Conservation (phyloP, 345 rosid genomes). For the Boechera retrofracta region DNA sequence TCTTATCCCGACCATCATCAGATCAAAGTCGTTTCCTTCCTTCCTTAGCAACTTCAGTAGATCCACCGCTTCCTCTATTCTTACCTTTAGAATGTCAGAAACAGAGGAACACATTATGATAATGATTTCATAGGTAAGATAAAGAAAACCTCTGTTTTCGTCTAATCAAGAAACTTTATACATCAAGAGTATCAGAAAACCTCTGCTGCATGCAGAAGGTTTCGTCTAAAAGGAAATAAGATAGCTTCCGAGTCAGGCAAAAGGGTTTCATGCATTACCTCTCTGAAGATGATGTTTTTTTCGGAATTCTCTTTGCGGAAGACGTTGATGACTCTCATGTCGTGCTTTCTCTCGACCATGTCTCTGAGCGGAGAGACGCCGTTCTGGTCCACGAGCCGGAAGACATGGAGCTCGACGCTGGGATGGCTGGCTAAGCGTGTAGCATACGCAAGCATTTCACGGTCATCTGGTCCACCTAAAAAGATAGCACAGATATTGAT, state of each 20-base stretch:
- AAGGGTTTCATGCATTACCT: slow-evolving; percentile 13
- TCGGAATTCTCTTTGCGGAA: slow-evolving; percentile 32
- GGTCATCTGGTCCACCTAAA: slow-evolving; percentile 60
- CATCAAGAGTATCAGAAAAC: not conserved
- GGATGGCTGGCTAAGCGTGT: slow-evolving; percentile 45
- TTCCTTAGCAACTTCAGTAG: slow-evolving; percentile 31
- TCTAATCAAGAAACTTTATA: not conserved
- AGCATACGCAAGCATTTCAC: slow-evolving; percentile 52
- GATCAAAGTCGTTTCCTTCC: slow-evolving; percentile 44
- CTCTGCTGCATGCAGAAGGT: too few relatives aligned
- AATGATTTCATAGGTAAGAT: not conserved
- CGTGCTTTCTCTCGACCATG: slow-evolving; percentile 43
- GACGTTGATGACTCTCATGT: slow-evolving; percentile 39
- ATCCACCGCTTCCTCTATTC: slow-evolving; percentile 37
- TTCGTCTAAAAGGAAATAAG: too few relatives aligned
- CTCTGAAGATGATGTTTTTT: slow-evolving; percentile 33
- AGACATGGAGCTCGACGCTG: slow-evolving; percentile 36
- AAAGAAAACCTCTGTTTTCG: slow-evolving; percentile 1
- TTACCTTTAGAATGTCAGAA: slow-evolving; percentile 33
- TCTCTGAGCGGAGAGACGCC: slow-evolving; percentile 28
- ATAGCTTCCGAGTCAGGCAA: too few relatives aligned
- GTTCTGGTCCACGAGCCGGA: slow-evolving; percentile 29
- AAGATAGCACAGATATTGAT: slow-evolving; percentile 44
- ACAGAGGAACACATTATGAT: slow-evolving; percentile 13
- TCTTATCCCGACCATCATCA: slow-evolving; percentile 55